Base-by-base conservation (phyloP, 2,329 filamentous ascomycete species). In the Periconia sp. region DNA sequence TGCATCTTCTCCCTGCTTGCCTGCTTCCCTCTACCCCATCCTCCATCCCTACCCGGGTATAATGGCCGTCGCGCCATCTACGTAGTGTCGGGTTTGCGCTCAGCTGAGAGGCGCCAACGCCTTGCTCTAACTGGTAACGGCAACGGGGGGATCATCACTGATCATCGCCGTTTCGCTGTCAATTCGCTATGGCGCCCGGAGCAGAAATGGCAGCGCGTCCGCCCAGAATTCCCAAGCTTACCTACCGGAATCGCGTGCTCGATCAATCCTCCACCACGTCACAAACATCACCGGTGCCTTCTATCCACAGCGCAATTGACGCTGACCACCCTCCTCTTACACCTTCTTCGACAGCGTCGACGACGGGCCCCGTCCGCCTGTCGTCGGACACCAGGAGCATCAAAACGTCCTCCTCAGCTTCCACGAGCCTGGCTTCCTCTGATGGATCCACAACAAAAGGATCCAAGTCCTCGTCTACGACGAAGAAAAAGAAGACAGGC, bases 371-470 rank as follows among this genome's bases (percentile, higher is more conserved):
- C 9, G 21, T 29, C 18, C 28, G 15, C 10, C 35, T 40, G 33
- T 48, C 45, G 12, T 44, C 40, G 33, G 51, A 50, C 32, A 33
- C 52, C 32, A 53, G 57, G 34, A 59, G 52, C 37, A 43, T 54
- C 32, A 58, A 48, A n/a, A 39, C 45, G 16, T 43, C 45, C 12
- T 29, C 31, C 31, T 36, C 55, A 29, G 54, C 50, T 40, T 60
- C 65, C 54, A 47, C 54, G 59, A 68, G 59, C 45, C 58, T 66
- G 62, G 61, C 64, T 52, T 67, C 64, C 50, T 61, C 59, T 19
- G 60, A 59, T 53, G 46, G 42, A 12, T 52, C 59, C 16, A 53
- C 54, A 19, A 57, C 63, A 37, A 56, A 59, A 57, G 56, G 54
- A 44, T 59, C 61, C 31, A 57, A 50, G 46, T 46, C 49, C 22